Percentiles rank a stretch among this genome's conserved stretches.
Conservation (phyloP, 768 basidiomycete genomes). For the Punctularia strigosozonata region DNA sequence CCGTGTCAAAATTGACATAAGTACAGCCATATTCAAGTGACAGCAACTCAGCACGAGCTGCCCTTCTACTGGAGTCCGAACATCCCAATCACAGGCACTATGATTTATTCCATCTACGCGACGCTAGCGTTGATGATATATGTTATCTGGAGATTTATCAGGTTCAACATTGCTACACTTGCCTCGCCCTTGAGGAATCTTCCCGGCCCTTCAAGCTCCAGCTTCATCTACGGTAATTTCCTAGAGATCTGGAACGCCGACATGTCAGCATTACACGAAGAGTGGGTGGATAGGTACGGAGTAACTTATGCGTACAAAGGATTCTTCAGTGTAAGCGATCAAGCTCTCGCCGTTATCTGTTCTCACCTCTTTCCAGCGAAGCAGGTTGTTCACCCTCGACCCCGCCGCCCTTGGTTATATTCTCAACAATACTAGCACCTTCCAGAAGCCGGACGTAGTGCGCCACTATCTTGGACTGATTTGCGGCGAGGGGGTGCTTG, state of each 20-base stretch:
- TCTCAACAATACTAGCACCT: conserved; percentile 40
- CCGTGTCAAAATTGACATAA: too few species aligned
- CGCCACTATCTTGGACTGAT: conserved; percentile 27
- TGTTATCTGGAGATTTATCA: too few species aligned
- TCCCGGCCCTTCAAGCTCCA: conserved; percentile 36
- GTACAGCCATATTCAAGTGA: too few species aligned
- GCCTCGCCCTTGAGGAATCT: conserved; percentile 34
- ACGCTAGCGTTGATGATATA: too few species aligned
- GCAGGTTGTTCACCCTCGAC: conserved; percentile 36
- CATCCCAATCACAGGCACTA: too few species aligned
- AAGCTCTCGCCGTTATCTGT: background rate
- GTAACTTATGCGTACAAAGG: conserved; percentile 30
- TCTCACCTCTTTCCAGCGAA: background rate
- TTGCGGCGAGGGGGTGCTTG: conserved; percentile 24
- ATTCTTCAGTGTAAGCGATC: conserved; percentile 29
- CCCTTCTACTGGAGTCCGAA: too few species aligned
- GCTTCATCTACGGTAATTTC: conserved; percentile 37
- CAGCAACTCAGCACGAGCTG: too few species aligned
- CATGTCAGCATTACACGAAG: conserved; percentile 22
- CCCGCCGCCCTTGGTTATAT: conserved; percentile 53
- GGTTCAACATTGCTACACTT: too few species aligned
- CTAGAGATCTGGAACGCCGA: conserved; percentile 30
- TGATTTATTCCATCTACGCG: too few species aligned
- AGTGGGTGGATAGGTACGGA: conserved; percentile 41
- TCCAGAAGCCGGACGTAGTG: conserved; percentile 38